Evolutionary conservation across 2,329 filamentous ascomycete genomes (phyloP), one percentile per base, ranked within the genome.

Genomic region (Trichophyton verrucosum): DNA sequence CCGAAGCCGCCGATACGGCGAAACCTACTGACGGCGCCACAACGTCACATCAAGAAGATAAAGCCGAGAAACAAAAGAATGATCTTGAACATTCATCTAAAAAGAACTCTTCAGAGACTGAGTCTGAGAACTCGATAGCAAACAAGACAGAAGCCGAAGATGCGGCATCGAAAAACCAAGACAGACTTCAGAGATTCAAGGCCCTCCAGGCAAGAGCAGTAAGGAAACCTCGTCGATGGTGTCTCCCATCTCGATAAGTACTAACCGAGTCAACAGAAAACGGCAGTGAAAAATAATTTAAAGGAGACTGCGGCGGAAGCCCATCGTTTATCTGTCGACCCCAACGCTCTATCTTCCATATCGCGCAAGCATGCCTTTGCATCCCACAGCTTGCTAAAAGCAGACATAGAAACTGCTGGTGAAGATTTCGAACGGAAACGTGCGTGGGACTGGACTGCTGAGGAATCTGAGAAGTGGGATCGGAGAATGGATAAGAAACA

Each of bases 361-460:
- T 85, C 87, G 65, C 88, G 91, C 64, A 90, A 91, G 69, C 88
- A 90, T 68, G 91, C 89, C 60, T 86, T 94, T 66, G 92, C 94
- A 20, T 86, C 87, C 4, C 90, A 96, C 73, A 99, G 97, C 71
- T 83, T 99, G 0, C 81, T 96, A 49, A 96, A 96, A 77, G 89
- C 91, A 3, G 91, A 96, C 68, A 86, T 91, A 1, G 89, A 91
- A 72, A 89, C 89, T 17, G 79, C 81, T 0, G 91, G 91, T 38
- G 90, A 89, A 60, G 94, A 97, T 73, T 99, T 97, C 70, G 94
- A 99, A 80, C 88, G 94, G 66, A 96, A 97, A 76, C 86, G 94
- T 46, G 94, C 94, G 1, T 99, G 94, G 94, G 94, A 97, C 77
- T 99, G 94, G 89, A 99, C 94, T 0, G 79, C 92, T 5, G 94